These are phyloP conservation scores for Fusarium sp. DNA, from an alignment of 2,329 filamentous ascomycete species.

Conservation along the genomic window DNA sequence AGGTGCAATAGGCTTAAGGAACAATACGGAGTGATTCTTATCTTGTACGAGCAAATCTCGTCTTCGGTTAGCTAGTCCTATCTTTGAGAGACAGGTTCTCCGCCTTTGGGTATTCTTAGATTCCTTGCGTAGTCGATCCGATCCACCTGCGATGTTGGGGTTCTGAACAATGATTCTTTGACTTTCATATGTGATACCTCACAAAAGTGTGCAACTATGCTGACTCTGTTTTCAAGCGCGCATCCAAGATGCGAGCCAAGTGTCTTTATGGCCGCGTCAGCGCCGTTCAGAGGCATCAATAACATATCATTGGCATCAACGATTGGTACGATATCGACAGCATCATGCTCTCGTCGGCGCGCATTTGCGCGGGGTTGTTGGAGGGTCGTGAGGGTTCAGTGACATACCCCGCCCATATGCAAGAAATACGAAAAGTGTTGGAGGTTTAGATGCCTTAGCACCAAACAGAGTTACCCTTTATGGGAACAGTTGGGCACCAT, in stretches of 20 bases:
- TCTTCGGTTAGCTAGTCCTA: conserved; percentile 4
- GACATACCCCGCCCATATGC: conserved; percentile 31
- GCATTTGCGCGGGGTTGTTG: conserved; percentile 34
- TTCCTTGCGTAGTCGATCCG: background rate
- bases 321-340: conserved; percentile 31
- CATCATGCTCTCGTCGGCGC: conserved; percentile 43
- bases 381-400: conserved; percentile 25
- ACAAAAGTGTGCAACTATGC: conserved; percentile 5
- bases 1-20: conserved; percentile 6
- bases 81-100: background rate
- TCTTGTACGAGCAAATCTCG: conserved; percentile 7
- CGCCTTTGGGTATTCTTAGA: conserved; percentile 1
- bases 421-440: conserved; percentile 44
- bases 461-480: conserved; percentile 38
- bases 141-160: conserved; percentile 3
- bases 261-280: conserved; percentile 37
- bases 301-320: conserved; percentile 25
- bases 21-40: conserved; percentile 19
- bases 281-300: conserved; percentile 16
- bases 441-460: conserved; percentile 30
- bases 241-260: conserved; percentile 13
- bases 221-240: background rate
- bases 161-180: conserved; percentile 9
- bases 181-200: conserved; percentile 23
- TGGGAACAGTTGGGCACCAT: conserved; percentile 37